Percentiles rank a stretch among this genome's conserved stretches.
Evolutionary conservation across 129 eudicot species (phyloP).

Genomic region (Glebionis coronaria): DNA sequence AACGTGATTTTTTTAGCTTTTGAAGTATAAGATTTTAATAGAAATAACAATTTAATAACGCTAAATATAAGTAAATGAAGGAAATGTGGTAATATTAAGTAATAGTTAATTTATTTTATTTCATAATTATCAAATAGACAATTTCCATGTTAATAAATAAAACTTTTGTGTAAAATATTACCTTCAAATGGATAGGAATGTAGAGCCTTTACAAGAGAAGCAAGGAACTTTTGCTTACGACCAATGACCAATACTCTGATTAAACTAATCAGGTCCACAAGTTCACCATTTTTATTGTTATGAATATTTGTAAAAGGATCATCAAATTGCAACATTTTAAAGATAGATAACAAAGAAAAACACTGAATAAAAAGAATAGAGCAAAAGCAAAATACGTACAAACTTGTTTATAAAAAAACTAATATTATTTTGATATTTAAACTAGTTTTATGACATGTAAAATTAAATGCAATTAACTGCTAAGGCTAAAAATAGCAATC

Average conservation of each 20-base stretch:
- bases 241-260: constrained; percentile 29
- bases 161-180: background rate
- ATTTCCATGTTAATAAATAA: background rate
- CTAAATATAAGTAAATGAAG: no score
- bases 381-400: background rate
- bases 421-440: no score
- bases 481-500: no score
- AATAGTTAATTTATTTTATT: background rate
- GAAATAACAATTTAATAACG: no score
- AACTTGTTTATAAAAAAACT: no score
- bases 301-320: background rate
- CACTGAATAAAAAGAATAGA: background rate
- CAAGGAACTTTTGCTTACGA: constrained; percentile 21
- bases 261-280: background rate
- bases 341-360: no score
- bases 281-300: background rate
- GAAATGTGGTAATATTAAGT: no score
- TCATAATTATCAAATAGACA: background rate
- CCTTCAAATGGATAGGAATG: constrained; percentile 33
- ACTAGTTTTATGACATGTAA: no score
- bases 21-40: no score
- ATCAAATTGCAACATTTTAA: constrained; percentile 2
- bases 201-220: constrained; percentile 10
- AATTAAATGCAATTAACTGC: no score
- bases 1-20: no score